phyloP scores from a whole-genome alignment of 352 stramenopile genomes.

The Salisapilia sapeloensis region DNA sequence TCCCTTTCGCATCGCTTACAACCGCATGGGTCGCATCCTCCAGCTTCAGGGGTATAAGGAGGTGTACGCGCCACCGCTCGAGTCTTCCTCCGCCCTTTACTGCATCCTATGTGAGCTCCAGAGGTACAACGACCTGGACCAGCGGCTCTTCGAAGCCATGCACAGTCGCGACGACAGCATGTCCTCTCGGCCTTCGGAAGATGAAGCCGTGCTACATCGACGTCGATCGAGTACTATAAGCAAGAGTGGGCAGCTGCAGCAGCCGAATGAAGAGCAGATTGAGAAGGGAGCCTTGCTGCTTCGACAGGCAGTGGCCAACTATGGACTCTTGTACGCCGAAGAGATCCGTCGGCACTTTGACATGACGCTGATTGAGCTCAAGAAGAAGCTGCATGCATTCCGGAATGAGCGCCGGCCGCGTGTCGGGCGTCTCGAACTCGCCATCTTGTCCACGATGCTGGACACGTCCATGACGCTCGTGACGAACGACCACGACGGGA shows the following conservation, averaged over 20 bases:
- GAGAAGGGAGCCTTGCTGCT: constrained; percentile 23
- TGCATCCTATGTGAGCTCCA: constrained; percentile 48
- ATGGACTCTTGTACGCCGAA: constrained; percentile 49
- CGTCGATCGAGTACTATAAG: constrained; percentile 2
- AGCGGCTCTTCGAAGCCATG: constrained; percentile 39
- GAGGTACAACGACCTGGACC: constrained; percentile 56
- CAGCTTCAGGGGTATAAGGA: constrained; percentile 22
- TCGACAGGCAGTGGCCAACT: constrained; percentile 46
- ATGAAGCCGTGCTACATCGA: background rate
- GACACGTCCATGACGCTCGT: constrained; percentile 55
- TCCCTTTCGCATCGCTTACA: constrained; percentile 29
- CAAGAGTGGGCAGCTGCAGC: constrained; percentile 1
- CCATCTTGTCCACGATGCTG: constrained; percentile 56
- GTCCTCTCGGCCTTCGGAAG: background rate
- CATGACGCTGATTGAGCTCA: constrained; percentile 41
- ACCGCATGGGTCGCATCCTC: constrained; percentile 49
- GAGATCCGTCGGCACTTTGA: constrained; percentile 29
- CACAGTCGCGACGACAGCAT: constrained; percentile 7
- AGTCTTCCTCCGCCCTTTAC: constrained; percentile 27
- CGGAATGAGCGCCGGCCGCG: constrained; percentile 35
- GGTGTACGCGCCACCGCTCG: constrained; percentile 18
- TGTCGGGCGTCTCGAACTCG: constrained; percentile 45
- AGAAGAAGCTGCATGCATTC: constrained; percentile 63
- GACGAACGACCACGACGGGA: constrained; percentile 66
- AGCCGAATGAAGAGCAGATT: constrained; percentile 10